Evolutionary conservation across 1,139 yeast genomes (phyloP), one percentile per base, ranked within the genome.

Genomic region (Insectozyma bohioensis): DNA sequence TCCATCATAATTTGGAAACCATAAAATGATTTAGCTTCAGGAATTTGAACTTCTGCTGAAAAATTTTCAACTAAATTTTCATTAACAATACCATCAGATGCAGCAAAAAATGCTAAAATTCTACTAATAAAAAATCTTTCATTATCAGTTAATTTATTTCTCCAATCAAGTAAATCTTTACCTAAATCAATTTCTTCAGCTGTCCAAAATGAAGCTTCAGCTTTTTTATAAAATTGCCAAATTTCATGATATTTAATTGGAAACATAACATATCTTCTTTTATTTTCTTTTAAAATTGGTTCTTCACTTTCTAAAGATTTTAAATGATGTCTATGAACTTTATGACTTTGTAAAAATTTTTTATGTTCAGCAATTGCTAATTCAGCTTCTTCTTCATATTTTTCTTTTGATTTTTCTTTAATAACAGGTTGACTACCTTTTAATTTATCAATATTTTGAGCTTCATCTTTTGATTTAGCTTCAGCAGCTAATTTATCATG

Each of bases 1-100:
- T 94, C 98, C 95, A 94, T 92, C 97, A 90, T 90, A 63, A 92
- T 92, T 71, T 92, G 97, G 83, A 92, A 92, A 35, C 98, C 98
- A 61, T 92, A 92, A 73, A 92, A 92, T 64, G 97, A 88, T 66
- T 92, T 90, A 51, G 97, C 98, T 72, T 92, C 99, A 39, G 98
- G 95, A 47, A 85, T 72, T 67, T 90, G 97, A 41, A 92, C 96
- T 69, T 94, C 97, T 46, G 96, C 95, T 39, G 95, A 83, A 68
- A 92, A 92, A 58, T 95, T 87, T 67, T 92, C 97, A 45, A 92
- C 95, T 61, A 92, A 75, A 70, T 92, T 92, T 70, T 92, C 97
- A 59, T 92, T 92, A 49, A 92, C 97, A 48, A 90, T 88, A 59
- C 97, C 97, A 61, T 92, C 98, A 26, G 96, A 85, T 30, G 97